Evolutionary conservation across 129 eudicot genomes (phyloP), one percentile per base, ranked within the genome.

Genomic region (Helianthus annuus): DNA sequence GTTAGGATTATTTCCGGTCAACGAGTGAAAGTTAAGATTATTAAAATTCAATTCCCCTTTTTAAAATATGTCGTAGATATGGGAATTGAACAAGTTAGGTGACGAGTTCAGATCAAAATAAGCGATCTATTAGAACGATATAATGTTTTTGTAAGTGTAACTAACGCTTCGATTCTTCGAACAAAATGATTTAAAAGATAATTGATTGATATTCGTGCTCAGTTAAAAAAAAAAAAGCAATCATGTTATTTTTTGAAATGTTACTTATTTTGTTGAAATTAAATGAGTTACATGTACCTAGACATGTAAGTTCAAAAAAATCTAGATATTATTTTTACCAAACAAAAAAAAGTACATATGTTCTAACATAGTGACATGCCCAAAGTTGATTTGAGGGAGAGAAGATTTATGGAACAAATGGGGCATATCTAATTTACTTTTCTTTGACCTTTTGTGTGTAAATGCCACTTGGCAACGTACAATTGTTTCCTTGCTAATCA

Each of bases 401-500:
- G 59, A 53, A 53, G 29, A 53, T 53, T 16, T 15, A 53, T 15
- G 59, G 59, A 53, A 19, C 17, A 7, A 7, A 15, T 16, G 59
- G 59, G 59, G 17, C 59, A 53, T 16, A 24, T 15, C 27, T 53
- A 53, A 53, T 15, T 53, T 56, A 17, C 62, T 56, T 56, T 56
- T 56, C 36, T 19, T 19, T 56, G 4, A 10, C 10, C 13, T 22
- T 55, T 55, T 55, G 34, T 49, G 15, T 55, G 61, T 0, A 55
- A 55, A 19, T 55, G 61, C 34, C 34, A 55, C 61, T 55, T 55
- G 61, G 19, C 5, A 56, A 56, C 9, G 62, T 19, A 56, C 62
- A 56, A 56, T 56, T 19, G 13, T 24, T 17, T 56, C 62, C 10
- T 56, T 19, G 32, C 34, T 56, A 42, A 7, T 7, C 9, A 56